These are phyloP conservation scores for Avicennia marina DNA, from an alignment of 257 asterid species.

Conservation along the genomic window DNA sequence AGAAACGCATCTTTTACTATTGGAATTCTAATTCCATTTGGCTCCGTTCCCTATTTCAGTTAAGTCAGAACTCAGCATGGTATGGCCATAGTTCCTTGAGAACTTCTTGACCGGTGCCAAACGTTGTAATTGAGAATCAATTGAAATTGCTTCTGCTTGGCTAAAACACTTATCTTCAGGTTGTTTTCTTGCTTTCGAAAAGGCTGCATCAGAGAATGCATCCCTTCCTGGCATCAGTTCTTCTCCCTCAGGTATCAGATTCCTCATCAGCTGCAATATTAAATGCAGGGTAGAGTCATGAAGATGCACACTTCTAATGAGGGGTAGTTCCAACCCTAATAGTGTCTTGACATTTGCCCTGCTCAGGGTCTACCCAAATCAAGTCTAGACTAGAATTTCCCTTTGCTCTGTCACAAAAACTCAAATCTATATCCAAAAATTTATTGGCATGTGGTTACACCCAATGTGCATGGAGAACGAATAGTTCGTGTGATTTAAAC, in stretches of 20 bases:
- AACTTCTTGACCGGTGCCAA: constrained; percentile 14
- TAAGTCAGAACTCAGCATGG: neutral
- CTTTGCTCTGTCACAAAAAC: neutral
- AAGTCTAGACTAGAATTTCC: too few relatives aligned
- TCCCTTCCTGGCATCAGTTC: constrained; percentile 45
- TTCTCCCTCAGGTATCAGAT: constrained; percentile 30
- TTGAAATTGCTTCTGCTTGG: neutral
- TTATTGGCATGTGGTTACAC: too few relatives aligned
- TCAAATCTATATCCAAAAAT: neutral
- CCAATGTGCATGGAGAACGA: neutral
- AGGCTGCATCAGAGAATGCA: neutral
- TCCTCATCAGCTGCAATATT: constrained; percentile 35
- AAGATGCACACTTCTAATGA: too few relatives aligned
- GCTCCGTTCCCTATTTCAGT: neutral
- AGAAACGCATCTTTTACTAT: constrained; percentile 5
- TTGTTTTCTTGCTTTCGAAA: constrained; percentile 11
- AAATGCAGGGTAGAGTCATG: neutral
- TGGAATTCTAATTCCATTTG: constrained; percentile 1
- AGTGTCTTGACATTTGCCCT: too few relatives aligned
- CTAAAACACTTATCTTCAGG: neutral
- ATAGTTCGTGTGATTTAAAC: neutral
- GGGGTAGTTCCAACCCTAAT: too few relatives aligned
- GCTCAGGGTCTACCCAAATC: too few relatives aligned
- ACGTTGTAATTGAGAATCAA: neutral
- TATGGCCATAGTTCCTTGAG: constrained; percentile 23